Percentiles rank a stretch among this genome's conserved stretches.
These are phyloP conservation scores for Candida stauntonica DNA, from an alignment of 805 yeast genomes.

Conservation along the genomic window DNA sequence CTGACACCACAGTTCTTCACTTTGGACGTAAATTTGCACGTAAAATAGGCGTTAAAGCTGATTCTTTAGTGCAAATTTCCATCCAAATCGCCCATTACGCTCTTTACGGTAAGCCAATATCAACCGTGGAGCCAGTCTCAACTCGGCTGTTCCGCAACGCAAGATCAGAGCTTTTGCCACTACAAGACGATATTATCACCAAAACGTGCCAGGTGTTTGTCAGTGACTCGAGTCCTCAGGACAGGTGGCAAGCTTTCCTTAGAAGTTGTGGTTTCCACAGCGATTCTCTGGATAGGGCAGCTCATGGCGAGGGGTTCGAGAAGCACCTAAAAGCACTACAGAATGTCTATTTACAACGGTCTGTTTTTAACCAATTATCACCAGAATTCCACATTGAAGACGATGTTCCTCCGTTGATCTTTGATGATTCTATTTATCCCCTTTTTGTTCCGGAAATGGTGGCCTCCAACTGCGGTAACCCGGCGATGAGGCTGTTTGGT, in stretches of 20 bases:
- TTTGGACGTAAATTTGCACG: slow-evolving; percentile 76
- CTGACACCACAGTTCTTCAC: slow-evolving; percentile 69
- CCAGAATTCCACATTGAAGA: slow-evolving; percentile 35
- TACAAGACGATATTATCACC: slow-evolving; percentile 51
- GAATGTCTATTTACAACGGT: slow-evolving; percentile 48
- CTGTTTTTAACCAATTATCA: slow-evolving; percentile 41
- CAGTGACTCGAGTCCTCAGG: slow-evolving; percentile 42
- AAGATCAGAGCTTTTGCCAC: slow-evolving; percentile 63
- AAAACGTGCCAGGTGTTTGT: slow-evolving; percentile 59
- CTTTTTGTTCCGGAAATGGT: slow-evolving; percentile 38
- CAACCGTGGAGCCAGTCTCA: slow-evolving; percentile 87
- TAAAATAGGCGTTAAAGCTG: slow-evolving; percentile 79
- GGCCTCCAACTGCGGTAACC: slow-evolving; percentile 86
- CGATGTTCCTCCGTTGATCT: slow-evolving; percentile 39
- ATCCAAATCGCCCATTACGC: slow-evolving; percentile 90
- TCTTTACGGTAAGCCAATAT: slow-evolving; percentile 81
- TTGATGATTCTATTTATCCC: slow-evolving; percentile 36
- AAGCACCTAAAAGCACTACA: slow-evolving; percentile 64
- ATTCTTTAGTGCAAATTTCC: slow-evolving; percentile 86
- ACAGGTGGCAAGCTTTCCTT: slow-evolving; percentile 47
- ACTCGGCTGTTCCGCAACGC: slow-evolving; percentile 65
- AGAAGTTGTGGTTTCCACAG: slow-evolving; percentile 51
- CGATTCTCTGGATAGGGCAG: slow-evolving; percentile 43
- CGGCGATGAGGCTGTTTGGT: slow-evolving; percentile 81
- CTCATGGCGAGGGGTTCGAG: slow-evolving; percentile 66